Evolutionary conservation across 1,284 basidiomycete species (phyloP).

Genomic region (Cryptococcus maquisensis): DNA sequence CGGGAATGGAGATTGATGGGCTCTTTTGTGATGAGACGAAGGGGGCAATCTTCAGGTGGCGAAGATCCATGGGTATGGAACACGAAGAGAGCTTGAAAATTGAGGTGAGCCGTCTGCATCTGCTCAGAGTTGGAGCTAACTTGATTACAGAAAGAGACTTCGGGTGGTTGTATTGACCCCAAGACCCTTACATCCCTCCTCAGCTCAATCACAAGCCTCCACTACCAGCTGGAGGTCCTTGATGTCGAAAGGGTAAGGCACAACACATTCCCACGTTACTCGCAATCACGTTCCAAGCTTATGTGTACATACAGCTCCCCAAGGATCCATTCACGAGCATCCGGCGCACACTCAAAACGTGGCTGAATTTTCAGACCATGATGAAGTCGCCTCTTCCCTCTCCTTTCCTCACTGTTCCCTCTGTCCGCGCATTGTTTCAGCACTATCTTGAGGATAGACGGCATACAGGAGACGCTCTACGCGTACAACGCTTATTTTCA

Average conservation of each 20-base stretch:
- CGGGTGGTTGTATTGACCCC: slow-evolving; percentile 44
- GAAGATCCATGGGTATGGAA: slow-evolving; percentile 43
- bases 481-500: slow-evolving; percentile 38
- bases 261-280: neutral
- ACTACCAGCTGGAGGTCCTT: slow-evolving; percentile 37
- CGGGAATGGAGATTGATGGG: slow-evolving; percentile 35
- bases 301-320: slow-evolving; percentile 20
- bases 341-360: slow-evolving; percentile 33
- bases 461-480: slow-evolving; percentile 32
- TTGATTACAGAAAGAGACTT: slow-evolving; percentile 38
- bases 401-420: slow-evolving; percentile 24
- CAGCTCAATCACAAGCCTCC: slow-evolving; percentile 38
- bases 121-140: neutral
- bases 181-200: slow-evolving; percentile 38
- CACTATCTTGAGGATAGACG: slow-evolving; percentile 31
- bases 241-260: slow-evolving; percentile 31
- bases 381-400: neutral
- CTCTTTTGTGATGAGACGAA: slow-evolving; percentile 47
- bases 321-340: slow-evolving; percentile 39
- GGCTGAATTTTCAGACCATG: slow-evolving; percentile 26
- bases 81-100: slow-evolving; percentile 37
- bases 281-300: neutral
- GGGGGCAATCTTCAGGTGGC: slow-evolving; percentile 37
- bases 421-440: slow-evolving; percentile 26
- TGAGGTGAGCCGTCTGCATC: slow-evolving; percentile 25